Evolutionary conservation across 495 filamentous ascomycete genomes (phyloP).

Genomic region (Daldinia bambusicola): DNA sequence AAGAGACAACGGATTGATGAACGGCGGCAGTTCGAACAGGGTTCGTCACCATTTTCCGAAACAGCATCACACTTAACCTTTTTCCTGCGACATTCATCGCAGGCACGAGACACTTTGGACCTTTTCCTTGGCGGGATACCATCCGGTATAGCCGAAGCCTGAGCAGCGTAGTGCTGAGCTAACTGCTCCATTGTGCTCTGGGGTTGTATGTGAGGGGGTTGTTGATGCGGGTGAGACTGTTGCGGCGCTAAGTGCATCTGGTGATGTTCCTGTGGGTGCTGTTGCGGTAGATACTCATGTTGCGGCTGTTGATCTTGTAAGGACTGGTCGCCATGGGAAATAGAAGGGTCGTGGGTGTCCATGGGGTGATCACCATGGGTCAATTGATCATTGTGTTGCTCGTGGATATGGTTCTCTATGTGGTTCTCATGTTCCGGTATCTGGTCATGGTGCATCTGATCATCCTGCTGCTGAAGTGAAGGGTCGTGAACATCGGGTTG

Average conservation of each 20-base stretch:
- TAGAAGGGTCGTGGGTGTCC: constrained; percentile 11
- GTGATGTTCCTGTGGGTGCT: constrained; percentile 40
- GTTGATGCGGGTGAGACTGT: constrained; percentile 47
- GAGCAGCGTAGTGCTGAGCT: constrained; percentile 44
- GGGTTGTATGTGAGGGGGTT: constrained; percentile 45
- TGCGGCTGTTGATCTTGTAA: constrained; percentile 32
- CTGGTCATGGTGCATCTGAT: constrained; percentile 25
- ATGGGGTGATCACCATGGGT: background rate
- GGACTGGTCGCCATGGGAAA: background rate
- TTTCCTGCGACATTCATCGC: constrained; percentile 94
- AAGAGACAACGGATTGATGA: constrained; percentile 83
- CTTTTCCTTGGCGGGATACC: constrained; percentile 79
- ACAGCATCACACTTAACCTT: constrained; percentile 96
- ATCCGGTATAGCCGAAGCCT: constrained; percentile 57
- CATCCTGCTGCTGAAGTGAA: constrained; percentile 36
- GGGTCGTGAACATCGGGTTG: constrained; percentile 35
- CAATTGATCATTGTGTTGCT: constrained; percentile 25
- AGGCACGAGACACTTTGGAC: constrained; percentile 92
- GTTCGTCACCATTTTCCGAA: constrained; percentile 78
- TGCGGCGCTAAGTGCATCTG: constrained; percentile 44
- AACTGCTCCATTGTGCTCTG: constrained; percentile 45
- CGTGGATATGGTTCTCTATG: constrained; percentile 34
- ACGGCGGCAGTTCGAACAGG: constrained; percentile 87
- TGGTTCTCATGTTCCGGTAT: constrained; percentile 38
- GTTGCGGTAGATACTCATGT: constrained; percentile 35